Evolutionary conservation across 768 basidiomycete species (phyloP), one percentile per base, ranked within the genome.

Genomic region (Mycena chlorophos): DNA sequence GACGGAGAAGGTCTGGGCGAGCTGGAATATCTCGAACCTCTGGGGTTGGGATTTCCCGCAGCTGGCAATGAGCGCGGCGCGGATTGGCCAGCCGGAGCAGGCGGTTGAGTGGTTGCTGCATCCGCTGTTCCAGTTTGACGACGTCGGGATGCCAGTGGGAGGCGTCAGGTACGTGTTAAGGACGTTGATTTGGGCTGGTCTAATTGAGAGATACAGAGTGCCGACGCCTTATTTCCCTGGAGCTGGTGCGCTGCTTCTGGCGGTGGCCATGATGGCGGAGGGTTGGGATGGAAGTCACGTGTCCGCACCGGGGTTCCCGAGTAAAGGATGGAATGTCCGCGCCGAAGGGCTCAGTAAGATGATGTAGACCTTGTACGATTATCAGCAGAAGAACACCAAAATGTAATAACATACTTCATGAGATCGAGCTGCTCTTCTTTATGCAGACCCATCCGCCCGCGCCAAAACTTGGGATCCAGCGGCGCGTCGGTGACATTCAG

Each of bases 31-130:
- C 29, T 75, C 76, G 8, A 76, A 80, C 54, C 77, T 75, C 55
- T 83, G 80, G 80, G 80, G 80, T 30, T 85, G 83, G 84, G 84
- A 84, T 63, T 84, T 83, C 58, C 81, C 82, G 0, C 79, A 84
- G 78, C 75, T 84, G 2, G 83, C 83, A 0, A 83, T 85, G 80
- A 81, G 79, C 2, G 82, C 84, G 12, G 83, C 82, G 19, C 72
- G 83, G 2, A 78, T 78, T 42, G 78, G 79, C 4, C 70, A 82
- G 27, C 63, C 72, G 4, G 75, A 76, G 34, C 69, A 78, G 59
- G 84, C 82, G 0, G 60, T 85, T 4, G 78, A 81, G 25, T 84
- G 79, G 79, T 69, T 84, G 19, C 70, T 85, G 5, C 69, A 83
- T 58, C 79, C 81, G 1, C 63, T 80, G 25, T 84, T 83, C 65